Conservation (phyloP, 768 basidiomycete genomes). For the Mycena polygramma region DNA sequence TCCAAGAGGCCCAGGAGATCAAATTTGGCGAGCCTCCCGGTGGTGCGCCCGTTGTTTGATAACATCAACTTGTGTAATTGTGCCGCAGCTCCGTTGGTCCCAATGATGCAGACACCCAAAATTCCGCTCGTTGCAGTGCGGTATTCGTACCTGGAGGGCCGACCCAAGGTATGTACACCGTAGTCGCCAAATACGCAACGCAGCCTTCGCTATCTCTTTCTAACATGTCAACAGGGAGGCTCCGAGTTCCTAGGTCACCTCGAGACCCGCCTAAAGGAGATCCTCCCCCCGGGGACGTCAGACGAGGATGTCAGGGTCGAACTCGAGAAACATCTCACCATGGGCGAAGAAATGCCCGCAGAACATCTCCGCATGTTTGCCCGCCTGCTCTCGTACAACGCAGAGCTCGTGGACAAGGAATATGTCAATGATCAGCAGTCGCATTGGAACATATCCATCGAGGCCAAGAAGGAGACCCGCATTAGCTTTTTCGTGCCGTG, state of each 20-base stretch:
- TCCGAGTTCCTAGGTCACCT: constrained; percentile 39
- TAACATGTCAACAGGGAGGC: constrained; percentile 26
- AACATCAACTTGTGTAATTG: background rate
- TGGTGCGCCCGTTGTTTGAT: constrained; percentile 21
- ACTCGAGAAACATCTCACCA: constrained; percentile 30
- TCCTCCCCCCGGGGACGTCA: constrained; percentile 29
- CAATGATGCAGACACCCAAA: constrained; percentile 40
- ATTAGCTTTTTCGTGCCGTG: constrained; percentile 41
- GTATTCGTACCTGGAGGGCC: constrained; percentile 39
- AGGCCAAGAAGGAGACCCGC: constrained; percentile 36
- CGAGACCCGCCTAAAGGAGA: constrained; percentile 31
- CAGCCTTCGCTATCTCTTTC: background rate
- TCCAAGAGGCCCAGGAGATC: constrained; percentile 31
- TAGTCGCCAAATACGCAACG: background rate
- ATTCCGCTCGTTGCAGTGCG: constrained; percentile 36
- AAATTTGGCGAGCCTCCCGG: constrained; percentile 35
- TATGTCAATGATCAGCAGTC: constrained; percentile 37
- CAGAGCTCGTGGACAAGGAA: constrained; percentile 34
- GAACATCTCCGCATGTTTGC: constrained; percentile 40
- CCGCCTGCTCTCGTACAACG: constrained; percentile 38
- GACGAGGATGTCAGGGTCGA: constrained; percentile 30
- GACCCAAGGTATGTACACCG: constrained; percentile 31
- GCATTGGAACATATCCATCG: constrained; percentile 38
- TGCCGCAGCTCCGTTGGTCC: constrained; percentile 36
- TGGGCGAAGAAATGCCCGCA: constrained; percentile 36